Conservation (phyloP, 768 basidiomycete species). For the Naganishia onofrii region DNA sequence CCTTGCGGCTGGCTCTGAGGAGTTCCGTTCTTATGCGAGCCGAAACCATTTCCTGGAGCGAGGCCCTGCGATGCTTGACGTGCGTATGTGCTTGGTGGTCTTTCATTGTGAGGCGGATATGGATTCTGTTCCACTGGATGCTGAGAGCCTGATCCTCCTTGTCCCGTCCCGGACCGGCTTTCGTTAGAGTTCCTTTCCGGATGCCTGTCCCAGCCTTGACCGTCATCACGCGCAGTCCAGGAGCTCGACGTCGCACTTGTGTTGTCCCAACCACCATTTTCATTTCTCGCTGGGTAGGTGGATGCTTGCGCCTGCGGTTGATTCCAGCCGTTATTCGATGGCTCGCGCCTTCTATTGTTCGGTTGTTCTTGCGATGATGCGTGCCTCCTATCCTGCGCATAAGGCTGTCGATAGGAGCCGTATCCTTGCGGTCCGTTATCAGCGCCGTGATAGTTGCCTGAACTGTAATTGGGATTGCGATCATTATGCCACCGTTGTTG, state of each 20-base stretch:
- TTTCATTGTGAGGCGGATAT: neutral
- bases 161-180: neutral
- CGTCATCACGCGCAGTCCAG: neutral
- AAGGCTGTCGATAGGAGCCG: neutral
- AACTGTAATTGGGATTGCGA: neutral
- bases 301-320: neutral
- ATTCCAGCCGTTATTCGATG: neutral
- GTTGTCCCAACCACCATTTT: neutral
- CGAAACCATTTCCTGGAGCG: neutral
- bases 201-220: neutral
- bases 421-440: neutral
- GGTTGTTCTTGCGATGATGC: neutral
- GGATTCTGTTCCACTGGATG: neutral
- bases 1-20: slow-evolving; percentile 1
- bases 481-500: neutral
- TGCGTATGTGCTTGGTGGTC: neutral
- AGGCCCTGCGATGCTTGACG: neutral
- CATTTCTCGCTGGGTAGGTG: neutral
- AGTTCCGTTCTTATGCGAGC: neutral
- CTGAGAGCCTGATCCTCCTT: neutral
- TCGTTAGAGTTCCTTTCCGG: neutral
- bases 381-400: neutral
- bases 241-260: neutral
- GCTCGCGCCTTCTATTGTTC: neutral
- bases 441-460: neutral